Conservation (phyloP, 148 eudicot genomes). For the Rhododendron ferrugineum region DNA sequence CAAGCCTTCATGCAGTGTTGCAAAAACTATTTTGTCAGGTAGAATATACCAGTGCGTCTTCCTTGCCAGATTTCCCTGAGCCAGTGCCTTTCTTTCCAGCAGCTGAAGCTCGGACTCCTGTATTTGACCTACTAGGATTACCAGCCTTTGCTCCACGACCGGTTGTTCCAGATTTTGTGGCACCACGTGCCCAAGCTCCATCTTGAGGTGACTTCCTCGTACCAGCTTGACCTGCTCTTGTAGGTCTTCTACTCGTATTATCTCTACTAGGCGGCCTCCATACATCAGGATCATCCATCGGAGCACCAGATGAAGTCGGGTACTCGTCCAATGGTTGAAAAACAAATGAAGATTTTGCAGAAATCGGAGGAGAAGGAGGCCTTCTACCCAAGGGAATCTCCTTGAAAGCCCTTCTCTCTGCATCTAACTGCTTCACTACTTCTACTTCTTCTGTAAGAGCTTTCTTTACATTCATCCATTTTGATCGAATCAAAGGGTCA, state of each 20-base stretch:
- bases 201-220: constrained; percentile 82
- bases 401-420: constrained; percentile 85
- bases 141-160: constrained; percentile 77
- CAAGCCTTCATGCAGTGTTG: background rate
- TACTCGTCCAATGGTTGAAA: constrained; percentile 94
- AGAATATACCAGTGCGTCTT: constrained; percentile 63
- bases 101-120: constrained; percentile 69
- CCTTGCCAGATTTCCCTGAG: constrained; percentile 60
- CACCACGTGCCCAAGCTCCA: constrained; percentile 84
- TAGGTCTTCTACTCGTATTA: constrained; percentile 52
- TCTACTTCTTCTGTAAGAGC: constrained; percentile 86
- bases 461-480: constrained; percentile 98
- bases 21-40: constrained; percentile 1
- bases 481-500: constrained; percentile 75
- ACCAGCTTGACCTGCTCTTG: constrained; percentile 70
- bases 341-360: constrained; percentile 83
- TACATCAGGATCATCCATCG: constrained; percentile 96
- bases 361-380: constrained; percentile 88
- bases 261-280: constrained; percentile 99
- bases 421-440: constrained; percentile 93
- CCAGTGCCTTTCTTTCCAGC: constrained; percentile 71
- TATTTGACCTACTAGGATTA: constrained; percentile 50
- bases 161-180: constrained; percentile 57
- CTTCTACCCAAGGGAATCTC: constrained; percentile 82
- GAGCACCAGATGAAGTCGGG: constrained; percentile 76